Evolutionary conservation across 805 yeast species (phyloP), one percentile per base, ranked within the genome.

Genomic region (Candida insectalens): DNA sequence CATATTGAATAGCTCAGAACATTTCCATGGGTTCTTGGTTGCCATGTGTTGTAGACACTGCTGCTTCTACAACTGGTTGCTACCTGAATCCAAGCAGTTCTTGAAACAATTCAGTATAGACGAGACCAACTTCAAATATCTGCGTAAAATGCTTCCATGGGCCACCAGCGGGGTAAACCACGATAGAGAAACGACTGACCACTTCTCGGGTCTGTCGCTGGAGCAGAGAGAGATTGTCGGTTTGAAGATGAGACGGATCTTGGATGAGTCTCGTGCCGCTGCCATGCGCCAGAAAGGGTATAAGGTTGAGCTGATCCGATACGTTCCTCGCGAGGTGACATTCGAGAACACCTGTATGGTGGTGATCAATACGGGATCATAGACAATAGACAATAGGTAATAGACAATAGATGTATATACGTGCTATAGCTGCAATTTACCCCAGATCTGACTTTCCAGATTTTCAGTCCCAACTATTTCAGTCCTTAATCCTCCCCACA

Each of bases 11-110:
- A 39, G 63, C 2, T 32, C 32, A 6, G 29, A 30, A 13, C 35
- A 45, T 8, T 54, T 56, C 32, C 53, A 56, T 3, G 94, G 92
- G 0, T 56, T 82, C 41, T 57, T 83, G 19, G 83, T 87, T 21
- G 96, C 96, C 18, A 79, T 88, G 84, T 87, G 96, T 51, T 87
- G 96, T 54, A 67, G 96, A 36, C 96, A 87, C 49, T 77, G 78
- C 15, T 88, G 96, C 47, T 57, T 68, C 27, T 77, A 73, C 39
- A 57, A 65, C n/a, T 63, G 69, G 36, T 60, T 81, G 12, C 53
- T 82, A 12, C 64, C 67, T 0, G 61, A 57, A 19, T 71, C 79
- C 2, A 53, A 60, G 32, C 43, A 44, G 17, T 71, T 53, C 44
- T 50, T 78, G 18, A 29, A 32, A 2, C 40, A 53, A 4, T 59